Evolutionary conservation across 352 stramenopile species (phyloP), one percentile per base, ranked within the genome.

Genomic region (Pythium aristosporum): DNA sequence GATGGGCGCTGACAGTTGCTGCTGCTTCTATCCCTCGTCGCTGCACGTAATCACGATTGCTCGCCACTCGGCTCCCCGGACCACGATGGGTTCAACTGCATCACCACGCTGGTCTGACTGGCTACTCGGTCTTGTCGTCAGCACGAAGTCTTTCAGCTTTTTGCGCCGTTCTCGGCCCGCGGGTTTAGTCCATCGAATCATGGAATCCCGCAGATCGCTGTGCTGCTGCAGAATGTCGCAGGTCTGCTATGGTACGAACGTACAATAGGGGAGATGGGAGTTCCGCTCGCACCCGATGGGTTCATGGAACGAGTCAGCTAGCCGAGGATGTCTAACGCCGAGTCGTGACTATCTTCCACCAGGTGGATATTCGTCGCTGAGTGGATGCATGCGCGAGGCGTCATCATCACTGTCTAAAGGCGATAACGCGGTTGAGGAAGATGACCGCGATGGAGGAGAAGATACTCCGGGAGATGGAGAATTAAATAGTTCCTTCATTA

Each of bases 101-200:
- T 43, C 34, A 8, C 3, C 34, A 25, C n/a, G 25, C 7, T 15
- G 16, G 49, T 62, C 43, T 37, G 41, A 44, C 55, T 57, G 50
- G 25, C 28, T 67, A 20, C 21, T 36, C 43, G 25, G 34, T 47
- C 5, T 10, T 20, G 32, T 48, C 43, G 39, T 41, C 43, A 89
- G 81, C 81, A 90, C 52, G 81, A 90, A 57, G 67, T 87, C 25
- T 77, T 72, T n/a, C 68, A 86, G 51, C 46, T 70, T 15, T 83
- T 75, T 61, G 67, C 68, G 43, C 81, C 79, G 21, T 90, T 90
- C 57, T 61, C 74, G 18, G 50, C 72, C 2, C 72, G 62, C 50
- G 55, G 73, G 28, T 28, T 43, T 21, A 28, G 57, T 12, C 21
- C 41, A 39, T 43, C 58, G 28, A 61, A 20, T 46, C 11, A 46